Percentiles rank a stretch among this genome's conserved stretches.
Evolutionary conservation across 306 rosid genomes (phyloP).

Genomic region (Clitoria ternatea): DNA sequence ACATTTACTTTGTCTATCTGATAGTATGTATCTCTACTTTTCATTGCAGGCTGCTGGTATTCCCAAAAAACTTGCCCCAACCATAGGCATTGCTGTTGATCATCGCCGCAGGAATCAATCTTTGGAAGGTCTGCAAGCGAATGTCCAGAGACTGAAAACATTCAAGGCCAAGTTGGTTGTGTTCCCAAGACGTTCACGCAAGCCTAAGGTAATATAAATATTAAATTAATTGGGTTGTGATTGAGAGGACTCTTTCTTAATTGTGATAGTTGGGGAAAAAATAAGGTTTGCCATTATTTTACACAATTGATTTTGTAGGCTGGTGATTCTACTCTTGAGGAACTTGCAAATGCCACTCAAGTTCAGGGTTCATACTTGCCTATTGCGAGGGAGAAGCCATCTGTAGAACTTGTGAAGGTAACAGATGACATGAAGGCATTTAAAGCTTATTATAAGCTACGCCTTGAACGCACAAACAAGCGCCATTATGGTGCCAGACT

Average conservation of each 20-base stretch:
- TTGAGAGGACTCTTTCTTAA: not conserved
- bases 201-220: constrained; percentile 39
- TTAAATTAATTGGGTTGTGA: not conserved
- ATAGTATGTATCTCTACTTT: not conserved
- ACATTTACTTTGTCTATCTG: not conserved
- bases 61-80: constrained; percentile 63
- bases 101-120: constrained; percentile 64
- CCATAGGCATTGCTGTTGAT: constrained; percentile 66
- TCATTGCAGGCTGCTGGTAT: constrained; percentile 59
- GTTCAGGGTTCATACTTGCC: constrained; percentile 56
- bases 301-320: constrained; percentile 18
- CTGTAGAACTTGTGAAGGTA: constrained; percentile 56
- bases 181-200: constrained; percentile 71
- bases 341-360: constrained; percentile 58
- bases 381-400: constrained; percentile 43
- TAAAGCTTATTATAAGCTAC: constrained; percentile 56
- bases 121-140: constrained; percentile 54
- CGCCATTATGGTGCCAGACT: constrained; percentile 54
- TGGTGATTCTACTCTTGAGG: constrained; percentile 58
- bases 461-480: constrained; percentile 43
- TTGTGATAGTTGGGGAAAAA: not conserved
- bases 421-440: constrained; percentile 52
- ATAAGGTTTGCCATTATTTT: not conserved
- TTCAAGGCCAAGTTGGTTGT: constrained; percentile 71
- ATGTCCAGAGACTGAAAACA: constrained; percentile 65